Evolutionary conservation across 2,329 filamentous ascomycete species (phyloP), one percentile per base, ranked within the genome.

Genomic region (Xylaria sp.): DNA sequence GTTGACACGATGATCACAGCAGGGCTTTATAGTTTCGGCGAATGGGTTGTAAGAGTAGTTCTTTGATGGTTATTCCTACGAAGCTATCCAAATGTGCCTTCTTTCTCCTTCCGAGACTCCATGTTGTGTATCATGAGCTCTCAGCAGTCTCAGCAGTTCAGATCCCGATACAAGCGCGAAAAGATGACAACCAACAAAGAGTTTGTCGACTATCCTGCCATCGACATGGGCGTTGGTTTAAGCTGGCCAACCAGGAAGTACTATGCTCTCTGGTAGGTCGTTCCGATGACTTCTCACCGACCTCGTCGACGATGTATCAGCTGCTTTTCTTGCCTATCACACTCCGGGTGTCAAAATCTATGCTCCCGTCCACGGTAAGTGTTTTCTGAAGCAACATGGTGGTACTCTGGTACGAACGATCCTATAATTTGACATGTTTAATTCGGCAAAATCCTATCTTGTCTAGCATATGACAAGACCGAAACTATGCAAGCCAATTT

Each of bases 251-350:
- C 44, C 42, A 31, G 42, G 13, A 59, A 53, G 38, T 28, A 13
- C 40, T 53, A 33, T 49, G 0, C 46, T 60, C 7, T 33, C 51
- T 11, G 53, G 58, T 15, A 33, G n/a, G 23, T 33, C 31, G 11
- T 31, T 54, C 36, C 11, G 36, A 59, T 38, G 17, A 28, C 33
- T 46, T 26, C n/a, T 23, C 53, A 17, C 46, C 20, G 51, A 62
- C 44, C 61, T 54, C 54, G 38, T 40, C 53, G 66, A 42, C 49
- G 51, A 40, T 48, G 26, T 48, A 48, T 49, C 57, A 68, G 28
- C 17, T 58, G 23, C 17, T 42, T 13, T 36, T 36, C 53, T 33
- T 28, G 6, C 51, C 46, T 15, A 63, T 23, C 64, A 64, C 51
- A 54, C 40, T 33, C 26, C 44, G 46, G 56, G 38, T 17, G 17